Evolutionary conservation across 1,284 basidiomycete genomes (phyloP), one percentile per base, ranked within the genome.

Genomic region (Cutaneotrichosporon sp.): DNA sequence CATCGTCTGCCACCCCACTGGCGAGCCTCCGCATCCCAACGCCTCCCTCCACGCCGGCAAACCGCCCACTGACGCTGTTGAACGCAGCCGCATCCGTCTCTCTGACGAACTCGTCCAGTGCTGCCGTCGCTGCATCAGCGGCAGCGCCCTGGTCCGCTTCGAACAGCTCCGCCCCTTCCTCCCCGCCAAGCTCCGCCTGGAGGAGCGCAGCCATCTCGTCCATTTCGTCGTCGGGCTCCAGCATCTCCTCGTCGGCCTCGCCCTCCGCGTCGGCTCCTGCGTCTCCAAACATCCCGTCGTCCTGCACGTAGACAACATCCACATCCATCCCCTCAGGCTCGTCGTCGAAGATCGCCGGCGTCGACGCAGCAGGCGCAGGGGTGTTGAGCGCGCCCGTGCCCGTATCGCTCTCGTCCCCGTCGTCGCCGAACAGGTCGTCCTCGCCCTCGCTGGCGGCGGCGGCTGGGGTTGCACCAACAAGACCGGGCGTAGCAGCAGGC

Each of bases 131-230:
- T 5, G 55, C 51, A 16, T 57, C 48, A n/a, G 56, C 52, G 2
- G 48, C 57, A 0, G 52, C 53, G 20, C 27, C 41, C 6, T 46
- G 20, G 25, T 37, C 46, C 17, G 25, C 46, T 17, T 48, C 52
- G 26, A 29, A 17, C 4, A 44, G 42, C n/a, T 44, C 42, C 8
- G 17, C 42, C 3, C 19, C 42, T 8, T 44, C 19, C 17, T 32
- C 42, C 11, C 29, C 42, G 17, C 61, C 61, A 39, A 69, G 51
- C 51, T 64, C 63, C 20, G 61, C 65, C 26, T 59, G 51, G 16
- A 70, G 59, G 31, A 71, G 54, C 32, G 60, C 60, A 3, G 68
- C 66, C 68, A 70, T 68, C 53, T 65, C 62, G 49, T 67, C 70
- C 50, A 69, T 69, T 38, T 66, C 66, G 38, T 64, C 61, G 19